Evolutionary conservation across 108 stramenopile species (phyloP).

Genomic region (Fistulifera solaris): DNA sequence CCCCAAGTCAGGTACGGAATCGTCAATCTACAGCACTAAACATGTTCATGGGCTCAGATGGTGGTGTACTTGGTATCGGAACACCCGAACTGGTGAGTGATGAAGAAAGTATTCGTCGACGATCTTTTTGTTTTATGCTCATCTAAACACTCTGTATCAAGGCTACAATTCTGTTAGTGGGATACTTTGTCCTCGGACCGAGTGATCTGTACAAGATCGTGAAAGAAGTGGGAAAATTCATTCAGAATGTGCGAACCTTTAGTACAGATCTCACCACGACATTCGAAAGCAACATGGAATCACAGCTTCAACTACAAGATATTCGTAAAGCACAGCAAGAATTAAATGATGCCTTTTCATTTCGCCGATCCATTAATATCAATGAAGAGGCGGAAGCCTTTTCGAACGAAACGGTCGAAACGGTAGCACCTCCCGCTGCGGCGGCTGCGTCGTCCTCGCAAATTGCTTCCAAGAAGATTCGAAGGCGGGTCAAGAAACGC

Average conservation of each 20-base stretch:
- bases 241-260: constrained; percentile 71
- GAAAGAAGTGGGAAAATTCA: constrained; percentile 81
- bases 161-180: constrained; percentile 70
- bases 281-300: constrained; percentile 74
- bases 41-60: constrained; percentile 72
- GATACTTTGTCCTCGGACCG: constrained; percentile 85
- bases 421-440: constrained; percentile 6
- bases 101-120: neutral
- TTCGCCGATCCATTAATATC: constrained; percentile 81
- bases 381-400: constrained; percentile 31
- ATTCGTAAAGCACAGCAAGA: constrained; percentile 73
- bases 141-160: constrained; percentile 11
- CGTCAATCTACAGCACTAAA: constrained; percentile 18
- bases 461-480: constrained; percentile 15
- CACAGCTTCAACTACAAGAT: constrained; percentile 74
- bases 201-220: constrained; percentile 78
- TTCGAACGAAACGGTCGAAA: constrained; percentile 9
- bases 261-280: constrained; percentile 53
- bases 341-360: constrained; percentile 75
- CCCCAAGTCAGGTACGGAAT: too few relatives aligned
- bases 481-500: constrained; percentile 19
- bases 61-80: constrained; percentile 76
- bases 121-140: neutral
- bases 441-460: constrained; percentile 5
- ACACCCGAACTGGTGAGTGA: constrained; percentile 71